Base-by-base conservation (phyloP, 1,139 yeast genomes). In the Yamadazyma songkhlaensis region DNA sequence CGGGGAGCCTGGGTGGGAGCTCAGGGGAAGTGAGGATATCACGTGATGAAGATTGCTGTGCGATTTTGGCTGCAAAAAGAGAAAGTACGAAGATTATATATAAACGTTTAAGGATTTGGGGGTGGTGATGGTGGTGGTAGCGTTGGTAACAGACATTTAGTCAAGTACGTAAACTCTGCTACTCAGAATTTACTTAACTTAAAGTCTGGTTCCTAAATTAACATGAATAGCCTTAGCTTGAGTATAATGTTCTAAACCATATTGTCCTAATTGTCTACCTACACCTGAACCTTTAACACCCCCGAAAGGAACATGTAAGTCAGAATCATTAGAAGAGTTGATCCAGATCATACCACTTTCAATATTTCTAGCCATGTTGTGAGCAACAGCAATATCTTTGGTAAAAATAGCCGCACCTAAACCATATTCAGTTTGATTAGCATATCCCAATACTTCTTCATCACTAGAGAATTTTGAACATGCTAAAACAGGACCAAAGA, bases 221-320 rank as follows among this genome's bases (percentile, higher is more conserved):
- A 85, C 77, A 51, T 83, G 90, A 38, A 86, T 77, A 15, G 95
- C 84, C 68, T 88, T 88, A 42, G 82, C 79, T 57, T 84, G 87
- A 26, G 94, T 80, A 65, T 87, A 88, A 47, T 79, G 74, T 40
- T 74, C 70, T 42, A 88, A 71, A 43, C 96, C 96, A 53, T 82
- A 81, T 56, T 83, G 84, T 41, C 96, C 96, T 50, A 88, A 72
- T 64, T 88, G 96, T 59, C 95, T 78, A 40, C 96, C 96, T 46
- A 85, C 74, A 49, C 96, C 96, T 53, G 87, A 77, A 80, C 79
- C 72, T 68, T 88, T 88, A 31, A 69, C 74, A 38, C 77, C 77
- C 25, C 96, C 96, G 57, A 88, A 88, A 44, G 96, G 96, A 47
- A 85, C 72, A 49, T 79, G 81, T 42, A 70, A 62, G 53, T 83